Base-by-base conservation (phyloP, 495 filamentous ascomycete genomes). In the Annulohypoxylon nitens region DNA sequence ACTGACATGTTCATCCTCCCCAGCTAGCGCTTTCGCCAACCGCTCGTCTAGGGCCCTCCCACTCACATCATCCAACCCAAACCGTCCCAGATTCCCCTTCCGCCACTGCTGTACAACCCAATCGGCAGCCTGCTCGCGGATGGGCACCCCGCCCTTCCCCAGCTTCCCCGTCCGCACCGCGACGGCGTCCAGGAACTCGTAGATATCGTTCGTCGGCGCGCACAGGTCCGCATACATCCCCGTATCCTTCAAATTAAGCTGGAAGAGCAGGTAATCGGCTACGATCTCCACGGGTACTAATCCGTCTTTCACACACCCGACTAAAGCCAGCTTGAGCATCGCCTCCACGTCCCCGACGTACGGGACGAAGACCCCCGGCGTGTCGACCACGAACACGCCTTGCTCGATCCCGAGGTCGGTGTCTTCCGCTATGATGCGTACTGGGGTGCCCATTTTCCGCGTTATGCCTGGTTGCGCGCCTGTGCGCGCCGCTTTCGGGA, bases 321-420 rank as follows among this genome's bases (percentile, higher is more conserved):
- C 94, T 0, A 98, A 86, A 6, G 95, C 90, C 18, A 99, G 86
- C 80, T 97, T 97, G 36, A 99, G 83, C 96, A 99, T 99, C 26
- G 91, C 88, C 77, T 95, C 92, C 4, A 90, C 86, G 78, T 94
- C 87, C 0, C 90, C 86, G 39, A 98, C 92, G 79, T 96, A 97
- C 0, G 96, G 96, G 63, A 98, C 86, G 80, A 98, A 98, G 2
- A 99, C 94, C 33, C 96, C 95, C 0, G 87, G 87, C 1, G 86
- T 86, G 72, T 89, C 87, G 30, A 85, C 67, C n/a, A 89, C 71
- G 63, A 84, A 84, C 39, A 88, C 83, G 18, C 81, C 78, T 12
- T 58, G 55, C n/a, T 81, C 79, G 25, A 63, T 58, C 1, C 82
- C 81, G 8, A 74, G 72, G 20, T 25, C 61, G 9, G 20, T 51